These are phyloP conservation scores for Baorangia bicolor DNA, from an alignment of 768 basidiomycete genomes.

Conservation along the genomic window DNA sequence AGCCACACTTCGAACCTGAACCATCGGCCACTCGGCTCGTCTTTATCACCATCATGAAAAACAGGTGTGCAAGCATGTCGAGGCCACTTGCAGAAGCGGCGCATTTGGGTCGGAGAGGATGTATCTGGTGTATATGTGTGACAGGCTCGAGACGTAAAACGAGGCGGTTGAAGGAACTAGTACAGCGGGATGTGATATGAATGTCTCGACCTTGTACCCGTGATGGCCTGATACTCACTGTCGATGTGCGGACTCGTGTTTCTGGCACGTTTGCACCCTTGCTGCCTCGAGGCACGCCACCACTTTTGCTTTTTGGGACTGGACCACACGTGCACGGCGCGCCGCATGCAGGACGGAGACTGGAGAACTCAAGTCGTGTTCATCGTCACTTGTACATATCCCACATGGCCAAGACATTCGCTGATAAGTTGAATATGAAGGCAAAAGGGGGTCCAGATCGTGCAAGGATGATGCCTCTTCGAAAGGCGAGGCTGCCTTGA, in stretches of 20 bases:
- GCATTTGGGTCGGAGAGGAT: slow-evolving; percentile 79
- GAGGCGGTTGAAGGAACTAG: slow-evolving; percentile 82
- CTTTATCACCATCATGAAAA: slow-evolving; percentile 88
- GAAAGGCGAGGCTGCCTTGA: background rate
- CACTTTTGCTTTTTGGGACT: slow-evolving; percentile 5
- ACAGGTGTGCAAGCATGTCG: slow-evolving; percentile 76
- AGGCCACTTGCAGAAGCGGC: too few relatives aligned
- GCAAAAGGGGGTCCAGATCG: background rate
- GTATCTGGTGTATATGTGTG: slow-evolving; percentile 85
- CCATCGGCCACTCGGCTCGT: slow-evolving; percentile 79
- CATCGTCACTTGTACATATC: background rate
- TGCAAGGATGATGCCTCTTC: background rate
- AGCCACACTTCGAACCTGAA: slow-evolving; percentile 90
- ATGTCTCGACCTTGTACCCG: background rate
- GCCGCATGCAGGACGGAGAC: slow-evolving; percentile 17
- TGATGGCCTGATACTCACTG: slow-evolving; percentile 35
- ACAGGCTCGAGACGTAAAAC: slow-evolving; percentile 73
- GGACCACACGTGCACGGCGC: too few relatives aligned
- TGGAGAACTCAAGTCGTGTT: background rate
- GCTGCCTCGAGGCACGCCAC: slow-evolving; percentile 27
- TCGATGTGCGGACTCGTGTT: slow-evolving; percentile 26
- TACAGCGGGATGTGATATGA: background rate
- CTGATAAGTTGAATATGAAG: slow-evolving; percentile 17
- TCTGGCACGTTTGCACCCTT: background rate
- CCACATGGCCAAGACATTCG: slow-evolving; percentile 10